Evolutionary conservation across 805 yeast species (phyloP).

Genomic region (Myxozyma vanderwaltii): DNA sequence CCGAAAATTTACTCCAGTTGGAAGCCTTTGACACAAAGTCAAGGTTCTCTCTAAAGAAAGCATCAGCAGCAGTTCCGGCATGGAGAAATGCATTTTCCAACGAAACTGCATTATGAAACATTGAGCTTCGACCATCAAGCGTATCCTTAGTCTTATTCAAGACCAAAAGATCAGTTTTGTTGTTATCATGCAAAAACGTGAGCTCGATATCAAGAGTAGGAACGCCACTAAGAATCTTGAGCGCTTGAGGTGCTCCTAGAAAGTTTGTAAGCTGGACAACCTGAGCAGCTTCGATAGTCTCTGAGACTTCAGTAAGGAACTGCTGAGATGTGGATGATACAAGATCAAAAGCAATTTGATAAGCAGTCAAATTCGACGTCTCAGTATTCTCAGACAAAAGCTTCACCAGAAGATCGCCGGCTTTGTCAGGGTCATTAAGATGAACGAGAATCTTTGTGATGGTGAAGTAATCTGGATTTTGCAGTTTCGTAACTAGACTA

Average conservation of each 20-base stretch:
- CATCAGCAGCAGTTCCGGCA: constrained; percentile 94
- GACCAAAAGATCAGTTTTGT: constrained; percentile 81
- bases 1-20: constrained; percentile 96
- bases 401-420: constrained; percentile 66
- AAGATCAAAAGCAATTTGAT: constrained; percentile 93
- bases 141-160: constrained; percentile 77
- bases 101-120: constrained; percentile 94
- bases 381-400: constrained; percentile 50
- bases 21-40: constrained; percentile 98
- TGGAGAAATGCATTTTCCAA: constrained; percentile 93
- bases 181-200: constrained; percentile 82
- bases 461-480: constrained; percentile 76
- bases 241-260: constrained; percentile 49
- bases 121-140: constrained; percentile 88
- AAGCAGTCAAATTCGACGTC: constrained; percentile 61
- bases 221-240: constrained; percentile 79
- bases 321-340: constrained; percentile 92
- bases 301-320: constrained; percentile 58
- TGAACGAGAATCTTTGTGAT: constrained; percentile 85
- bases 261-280: constrained; percentile 34
- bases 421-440: constrained; percentile 73
- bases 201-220: constrained; percentile 92
- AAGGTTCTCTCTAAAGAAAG: constrained; percentile 83
- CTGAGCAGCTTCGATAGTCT: constrained; percentile 42
- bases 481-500: constrained; percentile 56